Evolutionary conservation across 176 grass and related monocot species (phyloP).

Genomic region (Typha latifolia): DNA sequence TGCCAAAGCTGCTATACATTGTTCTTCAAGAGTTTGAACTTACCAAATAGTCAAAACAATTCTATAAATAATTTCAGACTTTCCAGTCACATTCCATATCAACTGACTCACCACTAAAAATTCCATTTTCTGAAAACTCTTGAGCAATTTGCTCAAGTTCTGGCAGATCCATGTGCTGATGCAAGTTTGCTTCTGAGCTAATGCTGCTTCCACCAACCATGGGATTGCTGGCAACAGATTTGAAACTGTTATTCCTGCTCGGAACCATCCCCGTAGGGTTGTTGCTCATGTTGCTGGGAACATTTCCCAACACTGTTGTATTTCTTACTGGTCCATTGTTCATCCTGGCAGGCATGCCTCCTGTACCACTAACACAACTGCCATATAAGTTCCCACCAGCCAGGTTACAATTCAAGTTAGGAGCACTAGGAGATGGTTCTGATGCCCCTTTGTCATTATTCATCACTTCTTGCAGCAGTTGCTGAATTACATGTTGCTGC

Average conservation of each 20-base stretch:
- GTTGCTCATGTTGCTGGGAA: conserved; percentile 34
- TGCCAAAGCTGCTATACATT: too few species aligned
- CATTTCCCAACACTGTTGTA: conserved; percentile 11
- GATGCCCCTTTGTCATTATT: conserved; percentile 30
- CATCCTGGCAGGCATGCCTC: background rate
- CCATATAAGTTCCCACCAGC: conserved; percentile 7
- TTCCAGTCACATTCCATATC: conserved; percentile 32
- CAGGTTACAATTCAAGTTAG: conserved; percentile 32
- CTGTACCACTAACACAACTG: too few species aligned
- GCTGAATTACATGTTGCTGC: conserved; percentile 66
- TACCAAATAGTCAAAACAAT: too few species aligned
- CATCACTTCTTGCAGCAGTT: conserved; percentile 76
- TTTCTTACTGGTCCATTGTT: conserved; percentile 8
- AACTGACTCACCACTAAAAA: conserved; percentile 32
- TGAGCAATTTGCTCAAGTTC: conserved; percentile 52
- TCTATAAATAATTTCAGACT: conserved; percentile 5
- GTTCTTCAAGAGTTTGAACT: too few species aligned
- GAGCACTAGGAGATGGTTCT: conserved; percentile 16
- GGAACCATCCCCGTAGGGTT: conserved; percentile 5
- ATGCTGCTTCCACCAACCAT: conserved; percentile 22
- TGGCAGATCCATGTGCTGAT: conserved; percentile 31
- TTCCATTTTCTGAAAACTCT: conserved; percentile 35
- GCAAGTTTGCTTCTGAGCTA: conserved; percentile 20
- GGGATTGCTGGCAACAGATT: conserved; percentile 68
- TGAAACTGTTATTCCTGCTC: conserved; percentile 56